phyloP scores from a whole-genome alignment of 2,329 filamentous ascomycete species.

The Aspergillus eucalypticola region DNA sequence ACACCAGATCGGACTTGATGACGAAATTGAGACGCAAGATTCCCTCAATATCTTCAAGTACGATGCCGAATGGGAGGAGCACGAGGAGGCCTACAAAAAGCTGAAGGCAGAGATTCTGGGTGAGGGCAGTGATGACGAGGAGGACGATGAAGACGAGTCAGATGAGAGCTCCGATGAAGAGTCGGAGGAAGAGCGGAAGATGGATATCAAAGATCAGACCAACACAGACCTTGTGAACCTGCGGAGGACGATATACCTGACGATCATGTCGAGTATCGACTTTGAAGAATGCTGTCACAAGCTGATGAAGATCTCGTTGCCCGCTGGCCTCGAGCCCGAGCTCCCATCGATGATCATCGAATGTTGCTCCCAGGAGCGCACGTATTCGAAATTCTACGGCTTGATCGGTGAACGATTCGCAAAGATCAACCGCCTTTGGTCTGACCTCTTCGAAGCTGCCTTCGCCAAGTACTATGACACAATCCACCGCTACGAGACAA shows the following conservation, averaged over 20 bases:
- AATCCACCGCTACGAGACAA: conserved; percentile 96
- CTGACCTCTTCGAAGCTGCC: conserved; percentile 83
- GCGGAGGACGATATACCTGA: conserved; percentile 91
- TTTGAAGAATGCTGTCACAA: conserved; percentile 98
- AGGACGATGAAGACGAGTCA: conserved; percentile 64
- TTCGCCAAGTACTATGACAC: conserved; percentile 96
- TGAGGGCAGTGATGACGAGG: conserved; percentile 83
- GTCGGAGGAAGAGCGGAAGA: conserved; percentile 74
- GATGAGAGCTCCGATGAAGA: conserved; percentile 66
- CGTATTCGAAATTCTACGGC: conserved; percentile 96
- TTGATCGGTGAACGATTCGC: conserved; percentile 92
- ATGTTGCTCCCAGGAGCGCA: conserved; percentile 93
- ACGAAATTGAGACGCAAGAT: conserved; percentile 81
- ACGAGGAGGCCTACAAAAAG: conserved; percentile 86
- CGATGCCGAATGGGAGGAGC: conserved; percentile 83
- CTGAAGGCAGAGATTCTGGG: conserved; percentile 92
- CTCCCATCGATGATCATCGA: conserved; percentile 96
- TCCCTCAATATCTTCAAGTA: conserved; percentile 94
- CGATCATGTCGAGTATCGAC: conserved; percentile 93
- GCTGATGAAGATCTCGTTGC: conserved; percentile 89
- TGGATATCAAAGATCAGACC: conserved; percentile 97
- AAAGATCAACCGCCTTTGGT: conserved; percentile 94
- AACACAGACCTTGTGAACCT: conserved; percentile 95
- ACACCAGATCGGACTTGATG: conserved; percentile 78
- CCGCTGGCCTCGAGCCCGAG: conserved; percentile 81